Evolutionary conservation across 768 basidiomycete genomes (phyloP).

Genomic region (Hygrocybe coccinea): DNA sequence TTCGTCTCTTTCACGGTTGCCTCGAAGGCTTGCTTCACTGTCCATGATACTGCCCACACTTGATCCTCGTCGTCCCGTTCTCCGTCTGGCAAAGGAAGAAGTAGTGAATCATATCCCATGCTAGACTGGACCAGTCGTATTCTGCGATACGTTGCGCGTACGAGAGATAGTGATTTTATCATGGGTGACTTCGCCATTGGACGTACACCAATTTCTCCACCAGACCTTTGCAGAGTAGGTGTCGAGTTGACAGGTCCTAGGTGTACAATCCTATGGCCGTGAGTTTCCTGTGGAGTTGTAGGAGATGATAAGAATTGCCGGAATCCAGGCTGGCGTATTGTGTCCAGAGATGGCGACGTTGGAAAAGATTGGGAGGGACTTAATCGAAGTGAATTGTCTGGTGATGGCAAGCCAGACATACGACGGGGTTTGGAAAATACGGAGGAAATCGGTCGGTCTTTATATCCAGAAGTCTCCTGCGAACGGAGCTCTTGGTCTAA

Average conservation of each 20-base stretch:
- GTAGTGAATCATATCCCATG: constrained; percentile 53
- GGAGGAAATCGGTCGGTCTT: constrained; percentile 21
- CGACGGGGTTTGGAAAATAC: constrained; percentile 15
- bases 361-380: background rate
- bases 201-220: constrained; percentile 18
- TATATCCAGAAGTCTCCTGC: constrained; percentile 30
- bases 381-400: constrained; percentile 19
- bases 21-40: constrained; percentile 46
- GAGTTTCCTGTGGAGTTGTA: background rate
- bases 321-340: background rate
- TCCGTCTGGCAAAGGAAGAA: constrained; percentile 45
- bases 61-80: constrained; percentile 30
- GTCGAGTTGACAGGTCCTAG: constrained; percentile 15
- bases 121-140: constrained; percentile 58
- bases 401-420: constrained; percentile 7
- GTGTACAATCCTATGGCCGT: constrained; percentile 11
- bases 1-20: constrained; percentile 51
- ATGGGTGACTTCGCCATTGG: constrained; percentile 35
- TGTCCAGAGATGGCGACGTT: background rate
- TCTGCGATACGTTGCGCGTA: constrained; percentile 54
- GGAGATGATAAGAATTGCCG: background rate
- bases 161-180: constrained; percentile 48
- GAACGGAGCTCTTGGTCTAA: constrained; percentile 49
- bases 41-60: constrained; percentile 45
- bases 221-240: constrained; percentile 7